These are phyloP conservation scores for Trypanosoma platydactyli DNA, from an alignment of 208 protist species.

Conservation along the genomic window DNA sequence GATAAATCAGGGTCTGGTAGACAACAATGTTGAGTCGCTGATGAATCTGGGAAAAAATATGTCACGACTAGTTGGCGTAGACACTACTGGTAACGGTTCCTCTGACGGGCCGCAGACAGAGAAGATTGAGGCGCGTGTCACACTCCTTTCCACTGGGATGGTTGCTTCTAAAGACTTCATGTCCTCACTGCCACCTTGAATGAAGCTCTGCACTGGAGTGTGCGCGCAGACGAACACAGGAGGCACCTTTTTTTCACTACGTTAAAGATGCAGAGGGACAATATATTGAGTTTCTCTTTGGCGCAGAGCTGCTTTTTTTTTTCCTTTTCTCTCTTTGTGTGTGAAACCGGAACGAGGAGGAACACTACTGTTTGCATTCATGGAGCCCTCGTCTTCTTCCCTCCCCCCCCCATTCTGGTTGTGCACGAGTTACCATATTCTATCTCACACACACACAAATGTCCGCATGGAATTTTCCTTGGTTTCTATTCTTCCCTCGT, in stretches of 20 bases:
- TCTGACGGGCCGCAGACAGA: constrained; percentile 68
- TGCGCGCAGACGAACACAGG: no score
- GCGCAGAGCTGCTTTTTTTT: no score
- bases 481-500: constrained; percentile 3
- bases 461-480: not conserved
- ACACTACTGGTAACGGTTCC: constrained; percentile 20
- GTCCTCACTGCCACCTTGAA: constrained; percentile 38
- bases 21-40: constrained; percentile 80
- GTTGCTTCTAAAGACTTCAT: constrained; percentile 84
- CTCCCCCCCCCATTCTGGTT: constrained; percentile 16
- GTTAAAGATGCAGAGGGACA: no score
- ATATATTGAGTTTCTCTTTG: no score
- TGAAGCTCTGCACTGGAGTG: not conserved
- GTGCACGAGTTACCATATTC: no score
- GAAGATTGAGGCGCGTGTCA: constrained; percentile 81
- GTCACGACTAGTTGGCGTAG: constrained; percentile 41
- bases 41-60: constrained; percentile 80
- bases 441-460: not conserved
- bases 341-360: no score
- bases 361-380: no score
- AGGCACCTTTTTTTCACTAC: no score
- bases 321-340: no score
- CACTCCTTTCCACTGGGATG: constrained; percentile 75
- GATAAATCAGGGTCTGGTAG: constrained; percentile 72
- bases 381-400: not conserved